Percentiles rank a stretch among this genome's conserved stretches.
phyloP scores from a whole-genome alignment of 306 rosid species.

The Vigna radiata region DNA sequence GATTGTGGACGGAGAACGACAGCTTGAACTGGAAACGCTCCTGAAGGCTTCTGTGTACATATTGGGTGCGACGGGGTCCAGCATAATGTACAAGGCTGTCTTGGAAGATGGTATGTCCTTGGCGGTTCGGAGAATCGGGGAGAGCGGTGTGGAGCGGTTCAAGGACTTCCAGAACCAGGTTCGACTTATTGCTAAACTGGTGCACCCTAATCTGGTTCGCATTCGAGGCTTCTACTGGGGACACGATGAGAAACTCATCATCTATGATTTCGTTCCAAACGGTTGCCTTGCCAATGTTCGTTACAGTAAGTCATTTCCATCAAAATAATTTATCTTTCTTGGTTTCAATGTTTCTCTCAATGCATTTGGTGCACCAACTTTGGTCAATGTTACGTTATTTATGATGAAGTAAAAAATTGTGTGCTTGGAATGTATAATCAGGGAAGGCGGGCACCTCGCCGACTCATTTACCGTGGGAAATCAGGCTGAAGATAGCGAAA shows the following conservation, averaged over 20 bases:
- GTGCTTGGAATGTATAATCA: slow-evolving; percentile 43
- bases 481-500: slow-evolving; percentile 79
- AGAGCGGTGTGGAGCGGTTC: slow-evolving; percentile 75
- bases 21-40: slow-evolving; percentile 80
- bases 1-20: slow-evolving; percentile 77
- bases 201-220: slow-evolving; percentile 84
- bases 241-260: slow-evolving; percentile 78
- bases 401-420: slow-evolving; percentile 5
- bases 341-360: background rate
- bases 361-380: slow-evolving; percentile 32
- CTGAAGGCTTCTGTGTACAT: slow-evolving; percentile 89
- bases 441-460: slow-evolving; percentile 96
- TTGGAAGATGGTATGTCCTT: slow-evolving; percentile 81
- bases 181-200: slow-evolving; percentile 74
- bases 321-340: too few species aligned
- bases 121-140: slow-evolving; percentile 93
- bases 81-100: slow-evolving; percentile 96
- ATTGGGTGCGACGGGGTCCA: slow-evolving; percentile 91
- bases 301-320: slow-evolving; percentile 66
- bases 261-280: slow-evolving; percentile 93
- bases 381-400: background rate
- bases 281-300: slow-evolving; percentile 96
- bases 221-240: slow-evolving; percentile 97
- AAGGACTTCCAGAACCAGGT: slow-evolving; percentile 89
- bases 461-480: slow-evolving; percentile 95